Percentiles rank a stretch among this genome's conserved stretches.
Conservation (phyloP, 495 filamentous ascomycete genomes). For the Oidiodendron maius region DNA sequence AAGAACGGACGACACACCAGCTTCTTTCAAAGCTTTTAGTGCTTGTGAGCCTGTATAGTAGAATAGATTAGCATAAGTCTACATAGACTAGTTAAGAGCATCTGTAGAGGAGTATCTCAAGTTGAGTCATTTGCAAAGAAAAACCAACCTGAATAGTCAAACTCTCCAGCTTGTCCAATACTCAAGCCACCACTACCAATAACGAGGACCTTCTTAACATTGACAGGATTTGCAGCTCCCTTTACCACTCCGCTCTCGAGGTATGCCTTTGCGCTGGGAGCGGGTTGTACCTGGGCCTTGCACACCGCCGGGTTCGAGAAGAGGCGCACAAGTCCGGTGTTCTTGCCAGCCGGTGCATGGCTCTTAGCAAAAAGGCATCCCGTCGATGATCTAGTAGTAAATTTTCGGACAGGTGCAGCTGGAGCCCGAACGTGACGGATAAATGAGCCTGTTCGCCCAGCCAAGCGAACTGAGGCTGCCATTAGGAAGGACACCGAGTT, state of each 20-base stretch:
- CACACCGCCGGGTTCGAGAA: constrained; percentile 18
- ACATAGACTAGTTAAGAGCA: too few relatives aligned
- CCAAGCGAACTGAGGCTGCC: constrained; percentile 16
- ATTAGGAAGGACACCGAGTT: constrained; percentile 12
- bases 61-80: constrained; percentile 8
- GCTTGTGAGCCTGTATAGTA: constrained; percentile 74
- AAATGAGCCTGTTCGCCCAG: constrained; percentile 14
- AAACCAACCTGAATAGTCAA: constrained; percentile 88
- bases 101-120: not conserved
- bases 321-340: constrained; percentile 12
- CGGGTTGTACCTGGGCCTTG: constrained; percentile 40
- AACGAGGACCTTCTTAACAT: constrained; percentile 98
- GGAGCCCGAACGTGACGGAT: constrained; percentile 19
- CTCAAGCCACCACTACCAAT: constrained; percentile 93
- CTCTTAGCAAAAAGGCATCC: constrained; percentile 14
- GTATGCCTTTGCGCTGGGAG: constrained; percentile 83
- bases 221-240: constrained; percentile 50
- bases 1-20: constrained; percentile 88
- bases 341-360: constrained; percentile 11
- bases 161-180: constrained; percentile 98
- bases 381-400: constrained; percentile 18
- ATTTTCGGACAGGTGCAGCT: constrained; percentile 10
- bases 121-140: constrained; percentile 15
- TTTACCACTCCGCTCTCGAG: constrained; percentile 79
- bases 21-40: constrained; percentile 94